Evolutionary conservation across 2,329 filamentous ascomycete genomes (phyloP), one percentile per base, ranked within the genome.

Genomic region (Scytalidium sp.): DNA sequence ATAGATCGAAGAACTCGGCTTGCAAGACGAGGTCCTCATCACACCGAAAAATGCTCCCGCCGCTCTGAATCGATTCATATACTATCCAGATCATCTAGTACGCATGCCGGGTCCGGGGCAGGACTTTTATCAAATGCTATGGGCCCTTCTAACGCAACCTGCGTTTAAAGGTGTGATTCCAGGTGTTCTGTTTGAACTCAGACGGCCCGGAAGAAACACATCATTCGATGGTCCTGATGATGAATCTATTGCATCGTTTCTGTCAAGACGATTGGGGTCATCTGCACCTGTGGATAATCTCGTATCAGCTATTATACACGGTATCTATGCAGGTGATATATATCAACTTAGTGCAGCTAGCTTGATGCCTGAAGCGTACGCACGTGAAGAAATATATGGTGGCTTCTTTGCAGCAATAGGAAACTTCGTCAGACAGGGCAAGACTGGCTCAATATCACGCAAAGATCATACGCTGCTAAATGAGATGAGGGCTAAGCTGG

Each of bases 251-350:
- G 84, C 80, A 23, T 75, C 79, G 1, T 93, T 87, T 63, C 64
- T 90, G 7, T 67, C 70, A 2, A 72, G 82, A 23, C 68, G 81
- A 7, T 65, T 85, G 15, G 68, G 68, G 3, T 75, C 76, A 41
- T 71, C 75, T 19, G 66, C 73, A 27, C 56, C 88, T 6, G 82
- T 83, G 13, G 77, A 94, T 58, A 92, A 95, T 60, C 47, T 96
- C 17, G 69, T 83, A 6, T 96, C 90, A 4, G 90, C 85, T 46
- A 71, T 84, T 63, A 62, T 90, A 47, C 94, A 97, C 67, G 94
- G 94, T 40, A 90, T 97, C 51, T 96, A 95, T 67, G 94, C 92
- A 19, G 94, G 94, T 4, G 88, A 97, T 68, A 82, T 96, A 43
- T 83, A 88, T 65, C 79, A 86, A 63, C 74, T 97, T 45, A 96